Evolutionary conservation across 73 alveolate genomes (phyloP).

Genomic region (Stentor roeselii): DNA sequence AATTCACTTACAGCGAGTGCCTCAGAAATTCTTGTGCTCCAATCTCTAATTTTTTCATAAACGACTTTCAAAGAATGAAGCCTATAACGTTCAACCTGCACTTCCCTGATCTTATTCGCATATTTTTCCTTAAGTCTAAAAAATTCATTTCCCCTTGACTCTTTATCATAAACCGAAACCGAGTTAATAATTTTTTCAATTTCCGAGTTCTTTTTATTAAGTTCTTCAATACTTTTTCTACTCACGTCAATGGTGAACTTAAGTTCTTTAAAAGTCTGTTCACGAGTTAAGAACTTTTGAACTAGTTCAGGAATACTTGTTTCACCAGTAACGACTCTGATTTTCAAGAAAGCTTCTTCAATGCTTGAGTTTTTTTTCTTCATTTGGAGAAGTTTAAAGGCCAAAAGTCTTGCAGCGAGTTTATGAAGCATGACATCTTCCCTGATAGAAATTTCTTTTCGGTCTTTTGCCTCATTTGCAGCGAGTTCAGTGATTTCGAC

Average conservation of each 20-base stretch:
- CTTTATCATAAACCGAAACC: not conserved
- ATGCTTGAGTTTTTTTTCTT: conserved; percentile 47
- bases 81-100: not conserved
- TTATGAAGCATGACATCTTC: conserved; percentile 58
- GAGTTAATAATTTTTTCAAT: not conserved
- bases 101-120: not conserved
- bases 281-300: conserved; percentile 63
- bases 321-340: conserved; percentile 64
- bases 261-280: conserved; percentile 61
- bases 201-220: not conserved
- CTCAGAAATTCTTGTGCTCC: not conserved
- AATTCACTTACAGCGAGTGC: not conserved
- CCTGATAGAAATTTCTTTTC: conserved; percentile 51
- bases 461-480: conserved; percentile 71
- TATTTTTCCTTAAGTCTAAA: not conserved
- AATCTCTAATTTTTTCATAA: not conserved
- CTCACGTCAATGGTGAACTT: not conserved
- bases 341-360: conserved; percentile 66
- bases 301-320: conserved; percentile 60
- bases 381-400: conserved; percentile 53
- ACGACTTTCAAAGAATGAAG: not conserved
- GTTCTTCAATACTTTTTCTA: not conserved
- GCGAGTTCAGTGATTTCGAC: conserved; percentile 70
- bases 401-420: conserved; percentile 49
- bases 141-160: not conserved